phyloP scores from a whole-genome alignment of 2,329 filamentous ascomycete genomes.

The Fusarium succisae region DNA sequence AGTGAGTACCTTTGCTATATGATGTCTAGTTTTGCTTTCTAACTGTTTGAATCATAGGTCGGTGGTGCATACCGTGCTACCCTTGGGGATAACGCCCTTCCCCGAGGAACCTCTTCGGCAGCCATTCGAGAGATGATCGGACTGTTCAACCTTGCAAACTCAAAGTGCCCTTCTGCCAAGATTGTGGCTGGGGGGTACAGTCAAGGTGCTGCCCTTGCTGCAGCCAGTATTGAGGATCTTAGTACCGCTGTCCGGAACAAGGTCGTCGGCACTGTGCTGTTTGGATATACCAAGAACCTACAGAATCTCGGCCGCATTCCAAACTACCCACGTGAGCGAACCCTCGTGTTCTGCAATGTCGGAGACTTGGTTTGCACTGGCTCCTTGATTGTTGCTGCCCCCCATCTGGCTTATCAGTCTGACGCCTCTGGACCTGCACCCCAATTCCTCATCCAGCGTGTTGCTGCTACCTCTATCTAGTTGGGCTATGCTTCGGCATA shows the following conservation, averaged over 20 bases:
- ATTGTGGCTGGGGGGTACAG: constrained; percentile 55
- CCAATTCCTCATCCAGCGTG: constrained; percentile 20
- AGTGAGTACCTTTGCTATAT: constrained; percentile 32
- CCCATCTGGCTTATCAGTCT: constrained; percentile 20
- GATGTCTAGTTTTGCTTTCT: fast-evolving
- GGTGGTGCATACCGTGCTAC: constrained; percentile 50
- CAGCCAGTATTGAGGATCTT: constrained; percentile 51
- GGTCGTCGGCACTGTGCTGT: constrained; percentile 50
- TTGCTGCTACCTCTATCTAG: constrained; percentile 12
- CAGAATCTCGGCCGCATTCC: constrained; percentile 53
- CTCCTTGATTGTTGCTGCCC: constrained; percentile 42
- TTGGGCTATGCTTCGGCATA: background rate
- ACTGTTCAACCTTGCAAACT: constrained; percentile 53
- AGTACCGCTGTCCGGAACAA: constrained; percentile 43
- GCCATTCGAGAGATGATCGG: constrained; percentile 54
- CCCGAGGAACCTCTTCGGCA: constrained; percentile 47
- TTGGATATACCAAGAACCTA: constrained; percentile 55
- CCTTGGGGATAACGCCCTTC: constrained; percentile 49
- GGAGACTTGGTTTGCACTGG: constrained; percentile 51
- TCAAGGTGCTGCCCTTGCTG: constrained; percentile 56
- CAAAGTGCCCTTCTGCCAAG: constrained; percentile 54
- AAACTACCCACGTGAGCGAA: constrained; percentile 48
- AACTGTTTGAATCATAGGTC: background rate
- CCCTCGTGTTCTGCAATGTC: constrained; percentile 49
- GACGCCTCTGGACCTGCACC: constrained; percentile 26